Conservation (phyloP, 2,329 filamentous ascomycete genomes). For the Chrysoporthe cubensis region DNA sequence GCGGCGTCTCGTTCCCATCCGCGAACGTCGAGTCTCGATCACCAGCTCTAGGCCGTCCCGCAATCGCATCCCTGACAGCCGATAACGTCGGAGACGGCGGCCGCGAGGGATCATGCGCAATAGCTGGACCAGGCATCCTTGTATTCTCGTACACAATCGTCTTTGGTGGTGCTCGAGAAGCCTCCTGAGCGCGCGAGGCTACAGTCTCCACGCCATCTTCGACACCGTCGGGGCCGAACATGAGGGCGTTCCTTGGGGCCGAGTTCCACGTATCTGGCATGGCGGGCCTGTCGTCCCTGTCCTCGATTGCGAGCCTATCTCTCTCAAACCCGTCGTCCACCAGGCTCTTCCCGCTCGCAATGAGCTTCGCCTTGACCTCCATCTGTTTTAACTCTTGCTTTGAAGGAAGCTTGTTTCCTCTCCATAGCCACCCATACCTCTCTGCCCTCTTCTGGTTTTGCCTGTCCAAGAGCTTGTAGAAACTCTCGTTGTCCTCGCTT, state of each 20-base stretch:
- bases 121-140: constrained; percentile 62
- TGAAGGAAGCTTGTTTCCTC: constrained; percentile 82
- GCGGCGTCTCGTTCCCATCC: constrained; percentile 76
- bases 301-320: constrained; percentile 65
- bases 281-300: constrained; percentile 73
- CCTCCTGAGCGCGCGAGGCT: constrained; percentile 68
- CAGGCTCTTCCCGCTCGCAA: constrained; percentile 49
- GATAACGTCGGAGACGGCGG: constrained; percentile 84
- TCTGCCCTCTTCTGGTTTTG: constrained; percentile 84
- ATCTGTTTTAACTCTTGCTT: constrained; percentile 76
- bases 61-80: constrained; percentile 81
- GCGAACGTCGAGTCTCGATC: constrained; percentile 64
- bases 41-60: constrained; percentile 66
- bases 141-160: constrained; percentile 83
- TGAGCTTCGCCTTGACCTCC: constrained; percentile 59
- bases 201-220: constrained; percentile 65
- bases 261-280: constrained; percentile 77
- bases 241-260: constrained; percentile 78
- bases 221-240: constrained; percentile 77
- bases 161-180: constrained; percentile 76
- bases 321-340: constrained; percentile 61
- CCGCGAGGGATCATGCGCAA: constrained; percentile 45
- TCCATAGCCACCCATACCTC: constrained; percentile 89
- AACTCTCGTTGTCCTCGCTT: constrained; percentile 96
- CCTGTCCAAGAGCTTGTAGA: constrained; percentile 88